These are phyloP conservation scores for Ammopiptanthus mongolicus DNA, from an alignment of 306 rosid species.

Conservation along the genomic window DNA sequence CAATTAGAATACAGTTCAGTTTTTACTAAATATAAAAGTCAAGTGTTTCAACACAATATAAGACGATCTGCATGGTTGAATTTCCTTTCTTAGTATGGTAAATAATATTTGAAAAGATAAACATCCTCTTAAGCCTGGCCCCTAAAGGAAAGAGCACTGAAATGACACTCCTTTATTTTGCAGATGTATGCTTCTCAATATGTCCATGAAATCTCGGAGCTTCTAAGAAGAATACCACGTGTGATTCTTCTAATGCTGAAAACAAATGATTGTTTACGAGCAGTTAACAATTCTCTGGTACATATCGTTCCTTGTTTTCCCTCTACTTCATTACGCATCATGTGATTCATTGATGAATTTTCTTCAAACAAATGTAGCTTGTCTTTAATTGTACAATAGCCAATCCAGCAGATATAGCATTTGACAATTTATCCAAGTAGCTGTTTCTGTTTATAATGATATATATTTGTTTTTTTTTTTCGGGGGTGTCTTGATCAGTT, in stretches of 20 bases:
- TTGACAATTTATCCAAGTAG: constrained; percentile 1
- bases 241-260: constrained; percentile 93
- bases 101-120: neutral
- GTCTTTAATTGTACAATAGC: neutral
- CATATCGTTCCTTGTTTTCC: constrained; percentile 15
- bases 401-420: neutral
- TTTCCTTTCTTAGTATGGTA: constrained; percentile 2
- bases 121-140: neutral
- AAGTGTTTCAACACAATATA: neutral
- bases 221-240: constrained; percentile 84
- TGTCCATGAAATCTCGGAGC: constrained; percentile 88
- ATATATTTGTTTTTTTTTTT: neutral
- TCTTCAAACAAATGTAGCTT: constrained; percentile 20
- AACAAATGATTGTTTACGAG: constrained; percentile 92
- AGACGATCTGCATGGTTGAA: neutral
- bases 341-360: constrained; percentile 3
- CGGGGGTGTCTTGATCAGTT: constrained; percentile 40
- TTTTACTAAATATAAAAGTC: neutral
- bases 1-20: neutral
- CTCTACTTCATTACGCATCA: constrained; percentile 12
- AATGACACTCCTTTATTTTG: constrained; percentile 26
- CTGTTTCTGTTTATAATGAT: neutral
- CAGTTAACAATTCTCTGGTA: constrained; percentile 90
- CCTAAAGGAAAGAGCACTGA: constrained; percentile 10
- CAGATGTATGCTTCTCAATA: constrained; percentile 96